These are phyloP conservation scores for Tricholoma terreum DNA, from an alignment of 768 basidiomycete genomes.

Conservation along the genomic window DNA sequence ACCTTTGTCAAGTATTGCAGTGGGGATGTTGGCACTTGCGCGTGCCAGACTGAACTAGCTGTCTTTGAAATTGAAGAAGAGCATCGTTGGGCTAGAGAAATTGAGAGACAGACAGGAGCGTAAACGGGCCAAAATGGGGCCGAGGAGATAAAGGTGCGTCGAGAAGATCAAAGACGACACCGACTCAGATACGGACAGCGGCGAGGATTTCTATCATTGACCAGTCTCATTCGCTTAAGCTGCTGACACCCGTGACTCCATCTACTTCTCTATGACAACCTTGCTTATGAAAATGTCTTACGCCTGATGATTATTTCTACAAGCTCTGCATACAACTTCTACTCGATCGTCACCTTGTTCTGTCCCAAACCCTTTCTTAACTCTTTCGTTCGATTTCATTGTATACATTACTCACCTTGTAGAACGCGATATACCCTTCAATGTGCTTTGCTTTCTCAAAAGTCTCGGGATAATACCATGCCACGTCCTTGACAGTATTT, in stretches of 20 bases:
- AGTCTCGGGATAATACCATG: constrained; percentile 67
- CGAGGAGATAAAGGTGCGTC: neutral
- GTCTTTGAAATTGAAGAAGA: neutral
- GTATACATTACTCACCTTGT: constrained; percentile 49
- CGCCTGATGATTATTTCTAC: no score
- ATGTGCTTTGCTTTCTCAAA: constrained; percentile 56
- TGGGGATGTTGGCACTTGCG: neutral
- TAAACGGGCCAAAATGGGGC: neutral
- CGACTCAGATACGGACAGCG: neutral
- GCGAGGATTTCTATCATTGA: neutral
- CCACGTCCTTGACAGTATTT: constrained; percentile 51
- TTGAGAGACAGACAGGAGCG: neutral
- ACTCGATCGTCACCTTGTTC: constrained; percentile 38
- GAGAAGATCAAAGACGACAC: neutral
- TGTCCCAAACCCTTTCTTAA: constrained; percentile 10
- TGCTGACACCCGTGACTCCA: no score
- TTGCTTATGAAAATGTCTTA: neutral
- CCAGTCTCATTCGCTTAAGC: neutral
- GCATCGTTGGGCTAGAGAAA: neutral
- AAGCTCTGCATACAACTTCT: neutral
- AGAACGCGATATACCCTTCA: constrained; percentile 70
- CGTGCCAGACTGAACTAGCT: neutral
- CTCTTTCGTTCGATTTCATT: neutral
- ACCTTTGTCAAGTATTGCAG: neutral
- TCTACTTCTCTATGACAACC: no score